phyloP scores from a whole-genome alignment of 2,329 filamentous ascomycete genomes.

The Botrytis medusae region DNA sequence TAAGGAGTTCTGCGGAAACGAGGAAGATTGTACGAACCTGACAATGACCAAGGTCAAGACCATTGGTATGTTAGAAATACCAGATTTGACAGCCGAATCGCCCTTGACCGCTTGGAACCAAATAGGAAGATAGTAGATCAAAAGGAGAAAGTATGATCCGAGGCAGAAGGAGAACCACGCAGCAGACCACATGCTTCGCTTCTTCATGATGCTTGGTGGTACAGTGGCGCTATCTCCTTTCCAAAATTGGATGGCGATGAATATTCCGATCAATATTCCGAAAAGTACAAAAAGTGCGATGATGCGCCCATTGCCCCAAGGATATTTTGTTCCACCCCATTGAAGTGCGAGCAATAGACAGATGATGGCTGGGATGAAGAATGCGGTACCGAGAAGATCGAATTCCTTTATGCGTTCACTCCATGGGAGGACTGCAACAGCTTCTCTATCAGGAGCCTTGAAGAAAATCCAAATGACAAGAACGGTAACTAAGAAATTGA shows the following conservation, averaged over 20 bases:
- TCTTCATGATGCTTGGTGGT: constrained; percentile 42
- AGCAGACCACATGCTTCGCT: constrained; percentile 42
- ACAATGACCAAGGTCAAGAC: constrained; percentile 40
- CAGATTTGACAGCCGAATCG: constrained; percentile 46
- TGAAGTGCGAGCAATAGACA: constrained; percentile 44
- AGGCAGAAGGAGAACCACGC: constrained; percentile 41
- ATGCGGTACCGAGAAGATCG: constrained; percentile 41
- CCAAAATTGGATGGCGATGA: constrained; percentile 42
- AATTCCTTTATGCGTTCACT: constrained; percentile 36
- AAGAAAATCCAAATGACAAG: constrained; percentile 44
- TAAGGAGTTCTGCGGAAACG: constrained; percentile 22
- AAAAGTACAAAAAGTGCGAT: constrained; percentile 42
- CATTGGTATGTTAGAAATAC: constrained; percentile 44
- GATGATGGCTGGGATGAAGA: constrained; percentile 42
- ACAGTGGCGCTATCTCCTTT: constrained; percentile 45
- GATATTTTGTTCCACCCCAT: constrained; percentile 43
- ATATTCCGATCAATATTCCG: constrained; percentile 37
- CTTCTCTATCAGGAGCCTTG: constrained; percentile 37
- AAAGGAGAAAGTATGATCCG: constrained; percentile 41
- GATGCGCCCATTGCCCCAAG: constrained; percentile 41
- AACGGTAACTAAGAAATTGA: constrained; percentile 38
- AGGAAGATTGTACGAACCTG: constrained; percentile 22
- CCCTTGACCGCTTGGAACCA: constrained; percentile 50
- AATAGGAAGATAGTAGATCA: constrained; percentile 50
- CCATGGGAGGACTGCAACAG: constrained; percentile 43